These are phyloP conservation scores for Mrakia gelida DNA, from an alignment of 768 basidiomycete species.

Conservation along the genomic window DNA sequence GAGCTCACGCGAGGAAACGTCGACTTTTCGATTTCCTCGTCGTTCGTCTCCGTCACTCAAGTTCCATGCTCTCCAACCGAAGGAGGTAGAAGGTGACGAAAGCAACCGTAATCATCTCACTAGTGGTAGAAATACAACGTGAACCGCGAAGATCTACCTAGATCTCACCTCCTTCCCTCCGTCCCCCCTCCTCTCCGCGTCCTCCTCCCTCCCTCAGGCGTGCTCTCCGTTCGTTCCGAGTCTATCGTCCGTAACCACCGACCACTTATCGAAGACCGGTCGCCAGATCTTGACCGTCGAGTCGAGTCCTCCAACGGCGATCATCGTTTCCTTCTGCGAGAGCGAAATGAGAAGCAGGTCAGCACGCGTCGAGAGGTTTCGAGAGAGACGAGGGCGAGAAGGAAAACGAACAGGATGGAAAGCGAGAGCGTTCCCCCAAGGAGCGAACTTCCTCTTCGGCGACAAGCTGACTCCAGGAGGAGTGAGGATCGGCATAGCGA, in stretches of 20 bases:
- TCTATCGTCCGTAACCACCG: background rate
- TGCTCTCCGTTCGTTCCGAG: background rate
- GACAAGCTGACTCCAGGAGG: conserved; percentile 35
- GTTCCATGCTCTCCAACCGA: too few species aligned
- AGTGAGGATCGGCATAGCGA: conserved; percentile 37
- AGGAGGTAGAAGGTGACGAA: too few species aligned
- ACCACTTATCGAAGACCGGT: conserved; percentile 29
- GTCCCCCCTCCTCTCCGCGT: background rate
- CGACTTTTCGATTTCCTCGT: too few species aligned
- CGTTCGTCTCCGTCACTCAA: too few species aligned
- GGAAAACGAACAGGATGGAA: conserved; percentile 44
- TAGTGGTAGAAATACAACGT: too few species aligned
- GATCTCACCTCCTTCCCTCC: too few species aligned
- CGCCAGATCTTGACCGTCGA: conserved; percentile 20
- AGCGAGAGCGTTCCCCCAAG: conserved; percentile 40
- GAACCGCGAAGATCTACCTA: background rate
- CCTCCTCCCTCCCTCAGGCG: background rate
- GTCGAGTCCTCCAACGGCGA: conserved; percentile 44
- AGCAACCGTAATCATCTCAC: too few species aligned
- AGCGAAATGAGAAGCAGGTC: background rate
- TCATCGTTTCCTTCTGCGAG: conserved; percentile 41
- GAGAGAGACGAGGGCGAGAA: background rate
- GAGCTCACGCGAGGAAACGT: too few species aligned
- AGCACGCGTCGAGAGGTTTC: background rate
- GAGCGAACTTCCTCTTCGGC: conserved; percentile 36